phyloP scores from a whole-genome alignment of 805 yeast genomes.

The Spencermartinsiella europaea region DNA sequence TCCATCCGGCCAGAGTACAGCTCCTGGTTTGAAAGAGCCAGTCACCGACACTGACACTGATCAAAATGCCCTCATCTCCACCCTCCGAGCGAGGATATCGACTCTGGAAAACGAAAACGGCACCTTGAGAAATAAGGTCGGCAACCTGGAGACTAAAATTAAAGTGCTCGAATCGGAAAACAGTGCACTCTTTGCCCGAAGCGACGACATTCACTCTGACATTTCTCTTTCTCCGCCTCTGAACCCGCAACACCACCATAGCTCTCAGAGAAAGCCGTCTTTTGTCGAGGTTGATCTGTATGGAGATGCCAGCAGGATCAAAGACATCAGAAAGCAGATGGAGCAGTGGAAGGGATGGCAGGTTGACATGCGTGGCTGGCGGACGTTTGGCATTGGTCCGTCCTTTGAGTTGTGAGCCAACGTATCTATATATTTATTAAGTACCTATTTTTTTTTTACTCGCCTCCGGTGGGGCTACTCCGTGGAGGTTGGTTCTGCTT shows the following conservation, averaged over 20 bases:
- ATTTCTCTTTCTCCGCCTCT: constrained; percentile 17
- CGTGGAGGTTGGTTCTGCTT: no score
- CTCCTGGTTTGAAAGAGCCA: background rate
- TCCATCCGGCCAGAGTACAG: no score
- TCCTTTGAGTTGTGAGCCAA: constrained; percentile 36
- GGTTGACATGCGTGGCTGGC: constrained; percentile 82
- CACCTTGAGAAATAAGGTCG: constrained; percentile 33
- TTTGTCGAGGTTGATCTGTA: constrained; percentile 35
- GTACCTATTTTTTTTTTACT: no score
- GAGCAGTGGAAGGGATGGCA: constrained; percentile 80
- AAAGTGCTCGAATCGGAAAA: constrained; percentile 9
- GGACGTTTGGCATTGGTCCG: constrained; percentile 63
- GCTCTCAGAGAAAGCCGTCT: constrained; percentile 20
- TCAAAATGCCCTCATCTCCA: no score
- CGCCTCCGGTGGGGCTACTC: no score
- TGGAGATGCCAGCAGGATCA: constrained; percentile 49
- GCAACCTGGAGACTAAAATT: constrained; percentile 28
- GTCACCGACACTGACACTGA: background rate
- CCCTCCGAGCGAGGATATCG: background rate
- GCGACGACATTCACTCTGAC: constrained; percentile 6
- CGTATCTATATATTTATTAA: constrained; percentile 8
- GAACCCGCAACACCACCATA: background rate
- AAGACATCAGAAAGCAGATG: constrained; percentile 42
- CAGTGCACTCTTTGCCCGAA: constrained; percentile 10
- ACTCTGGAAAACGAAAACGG: constrained; percentile 36